Evolutionary conservation across 23 red algal genomes (phyloP), one percentile per base, ranked within the genome.

Genomic region (Chondrus crispus): DNA sequence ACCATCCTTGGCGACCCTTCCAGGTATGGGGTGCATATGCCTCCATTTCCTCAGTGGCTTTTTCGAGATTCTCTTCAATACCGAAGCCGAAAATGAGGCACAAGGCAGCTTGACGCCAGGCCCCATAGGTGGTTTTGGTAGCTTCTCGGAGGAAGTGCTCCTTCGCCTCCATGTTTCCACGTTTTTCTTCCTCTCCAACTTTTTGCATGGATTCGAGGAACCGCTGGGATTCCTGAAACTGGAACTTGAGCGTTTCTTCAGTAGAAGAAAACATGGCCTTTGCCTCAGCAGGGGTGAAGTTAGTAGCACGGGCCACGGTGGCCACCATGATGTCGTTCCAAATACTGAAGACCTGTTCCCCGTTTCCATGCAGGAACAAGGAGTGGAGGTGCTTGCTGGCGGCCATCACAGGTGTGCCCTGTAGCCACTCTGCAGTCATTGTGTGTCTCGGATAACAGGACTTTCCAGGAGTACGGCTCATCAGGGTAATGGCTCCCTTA

Each of bases 91-190:
- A 38, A 48, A 89, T 89, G 36, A 60, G 35, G 39, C 85, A 51
- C 48, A 89, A n/a, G 39, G 85, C 85, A 10, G 85, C 85, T 33
- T 89, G 85, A 11, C 85, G 20, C 85, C 85, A 89, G 20, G 85
- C 85, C 4, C 85, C 85, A 48, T 77, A 55, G 28, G 77, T 18
- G 20, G 85, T 89, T 49, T 76, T 40, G 4, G 85, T 89, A 37
- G 85, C 74, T 28, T 44, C 33, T 16, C 22, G 30, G 24, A 76
- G 14, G 5, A 79, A 10, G n/a, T 77, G 3, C 37, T 68, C 5
- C 46, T 89, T 89, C 32, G 35, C 63, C 6, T 18, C 11, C 0
- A 60, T 20, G 19, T 89, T 50, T 46, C 85, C 85, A 2, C 20
- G 20, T 43, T 2, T 51, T 62, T 89, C 85, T 0, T 9, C 46